Base-by-base conservation (phyloP, 2,329 filamentous ascomycete species). In the Penicillium sp. region DNA sequence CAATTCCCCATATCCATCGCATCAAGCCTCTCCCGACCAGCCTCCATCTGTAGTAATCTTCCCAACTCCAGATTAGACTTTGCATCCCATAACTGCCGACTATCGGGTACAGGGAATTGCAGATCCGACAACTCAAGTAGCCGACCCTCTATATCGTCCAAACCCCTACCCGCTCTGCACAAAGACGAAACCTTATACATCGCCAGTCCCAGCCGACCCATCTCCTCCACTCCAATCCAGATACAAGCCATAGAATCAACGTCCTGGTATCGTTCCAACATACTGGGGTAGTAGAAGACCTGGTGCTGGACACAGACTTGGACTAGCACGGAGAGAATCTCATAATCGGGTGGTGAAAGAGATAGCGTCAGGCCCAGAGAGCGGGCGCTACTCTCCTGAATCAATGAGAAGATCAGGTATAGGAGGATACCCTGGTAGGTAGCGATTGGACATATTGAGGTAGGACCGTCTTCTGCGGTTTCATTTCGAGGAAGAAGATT, bases 211-310 rank as follows among this genome's bases (percentile, higher is more conserved):
- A 49, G 22, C 9, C 45, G 26, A n/a, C 45, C 26, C 45, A 49
- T 49, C 17, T 49, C 45, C 28, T 49, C 45, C 17, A 49, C 26
- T 2, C 45, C 45, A 49, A 49, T 49, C 45, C 45, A 49, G 15
- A 49, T 49, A 49, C 45, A 49, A n/a, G 45, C 45, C 26, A 49
- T 49, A 10, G 45, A 49, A n/a, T 49, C 45, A 4, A 49, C 45
- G 8, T 28, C 45, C 8, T 49, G 26, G 26, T 49, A 49, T 49
- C 45, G 45, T 30, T 49, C 45, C 26, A 49, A 15, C 45, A 49
- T 49, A 30, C 45, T n/a, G 26, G 45, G 45, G 26, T 49, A 49
- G 17, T 49, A 49, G 17, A 49, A 49, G 30, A 49, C 45, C 12
- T 49, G 15, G 9, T 17, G 30, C 17, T 15, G 26, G 26, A 3